phyloP scores from a whole-genome alignment of 2,329 filamentous ascomycete species.

The Cryphonectria japonica region DNA sequence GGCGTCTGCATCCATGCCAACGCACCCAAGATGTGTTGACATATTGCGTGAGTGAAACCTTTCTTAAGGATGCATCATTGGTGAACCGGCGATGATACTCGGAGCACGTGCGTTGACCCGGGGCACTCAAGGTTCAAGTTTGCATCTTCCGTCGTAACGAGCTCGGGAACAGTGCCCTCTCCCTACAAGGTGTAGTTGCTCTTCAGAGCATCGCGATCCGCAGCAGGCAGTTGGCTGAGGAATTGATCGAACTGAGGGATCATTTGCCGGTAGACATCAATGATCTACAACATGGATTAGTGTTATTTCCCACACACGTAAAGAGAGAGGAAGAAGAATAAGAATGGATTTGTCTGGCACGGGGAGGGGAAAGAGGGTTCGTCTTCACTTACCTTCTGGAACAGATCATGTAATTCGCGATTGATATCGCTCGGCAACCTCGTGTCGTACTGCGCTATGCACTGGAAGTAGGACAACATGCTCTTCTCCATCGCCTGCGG shows the following conservation, averaged over 20 bases:
- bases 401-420: slow-evolving; percentile 70
- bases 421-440: slow-evolving; percentile 63
- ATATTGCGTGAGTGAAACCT: background rate
- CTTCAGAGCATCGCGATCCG: slow-evolving; percentile 55
- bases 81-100: background rate
- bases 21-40: background rate
- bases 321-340: background rate
- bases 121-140: background rate
- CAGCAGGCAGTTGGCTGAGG: slow-evolving; percentile 52
- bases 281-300: slow-evolving; percentile 40
- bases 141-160: background rate
- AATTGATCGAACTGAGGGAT: slow-evolving; percentile 64
- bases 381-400: slow-evolving; percentile 69
- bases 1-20: background rate
- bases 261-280: slow-evolving; percentile 60
- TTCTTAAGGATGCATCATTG: background rate
- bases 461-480: slow-evolving; percentile 78
- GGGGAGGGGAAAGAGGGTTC: too few species aligned
- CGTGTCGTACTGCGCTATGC: slow-evolving; percentile 79
- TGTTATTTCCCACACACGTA: slow-evolving; percentile 34
- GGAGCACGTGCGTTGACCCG: background rate
- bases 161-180: background rate
- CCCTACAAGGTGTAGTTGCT: slow-evolving; percentile 45
- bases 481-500: slow-evolving; percentile 90
- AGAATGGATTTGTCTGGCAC: too few species aligned